Conservation (phyloP, 805 yeast genomes). For the Alloascoidea africana region DNA sequence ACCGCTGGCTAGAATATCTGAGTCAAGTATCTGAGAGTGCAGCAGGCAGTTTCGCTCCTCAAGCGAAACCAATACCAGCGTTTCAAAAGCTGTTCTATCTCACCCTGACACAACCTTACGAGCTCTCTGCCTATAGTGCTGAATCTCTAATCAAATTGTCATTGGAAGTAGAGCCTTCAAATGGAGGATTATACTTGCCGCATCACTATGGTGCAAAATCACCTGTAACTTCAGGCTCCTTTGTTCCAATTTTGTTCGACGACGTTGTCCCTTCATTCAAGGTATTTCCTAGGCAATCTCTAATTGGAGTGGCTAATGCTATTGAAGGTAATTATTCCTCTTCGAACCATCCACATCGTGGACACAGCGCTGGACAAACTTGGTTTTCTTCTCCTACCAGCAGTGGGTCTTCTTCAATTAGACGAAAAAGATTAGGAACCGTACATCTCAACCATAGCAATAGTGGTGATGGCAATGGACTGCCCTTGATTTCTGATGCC, state of each 20-base stretch:
- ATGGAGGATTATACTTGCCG: constrained; percentile 26
- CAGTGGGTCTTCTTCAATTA: too few relatives aligned
- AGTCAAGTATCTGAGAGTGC: too few relatives aligned
- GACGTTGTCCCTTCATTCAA: constrained; percentile 38
- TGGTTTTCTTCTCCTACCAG: too few relatives aligned
- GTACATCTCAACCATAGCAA: too few relatives aligned
- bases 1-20: constrained; percentile 76
- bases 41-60: too few relatives aligned
- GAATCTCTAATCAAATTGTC: constrained; percentile 48
- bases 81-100: constrained; percentile 26
- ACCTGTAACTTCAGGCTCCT: constrained; percentile 46
- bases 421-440: too few relatives aligned
- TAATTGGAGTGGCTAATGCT: too few relatives aligned
- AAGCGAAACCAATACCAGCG: constrained; percentile 15
- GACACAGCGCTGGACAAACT: too few relatives aligned
- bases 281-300: constrained; percentile 35
- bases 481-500: too few relatives aligned
- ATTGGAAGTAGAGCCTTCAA: constrained; percentile 45
- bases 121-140: constrained; percentile 27
- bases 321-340: too few relatives aligned
- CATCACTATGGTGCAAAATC: constrained; percentile 31
- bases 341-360: too few relatives aligned
- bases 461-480: too few relatives aligned
- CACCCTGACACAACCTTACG: constrained; percentile 28
- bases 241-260: constrained; percentile 50